phyloP scores from a whole-genome alignment of 2,329 filamentous ascomycete genomes.

The Colletotrichum sojae region DNA sequence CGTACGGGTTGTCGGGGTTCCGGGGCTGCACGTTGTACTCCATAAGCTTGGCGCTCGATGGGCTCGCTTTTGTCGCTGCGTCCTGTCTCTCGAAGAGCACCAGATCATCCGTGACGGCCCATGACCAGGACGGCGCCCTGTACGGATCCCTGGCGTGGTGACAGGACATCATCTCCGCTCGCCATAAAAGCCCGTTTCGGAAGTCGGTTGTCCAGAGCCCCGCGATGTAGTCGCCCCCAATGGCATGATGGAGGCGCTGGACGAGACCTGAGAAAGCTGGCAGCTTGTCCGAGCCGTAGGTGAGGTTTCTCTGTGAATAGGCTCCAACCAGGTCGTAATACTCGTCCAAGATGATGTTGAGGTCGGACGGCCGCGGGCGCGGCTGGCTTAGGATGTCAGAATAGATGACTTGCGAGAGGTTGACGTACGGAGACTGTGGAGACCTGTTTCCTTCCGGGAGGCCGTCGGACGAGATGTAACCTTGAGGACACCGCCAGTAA shows the following conservation, averaged over 20 bases:
- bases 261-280: slow-evolving; percentile 11
- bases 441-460: slow-evolving; percentile 5
- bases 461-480: slow-evolving; percentile 1
- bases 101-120: neutral
- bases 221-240: slow-evolving; percentile 1
- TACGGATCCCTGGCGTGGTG: neutral
- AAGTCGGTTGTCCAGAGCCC: slow-evolving; percentile 1
- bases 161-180: neutral
- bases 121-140: slow-evolving; percentile 6
- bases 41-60: neutral
- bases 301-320: neutral
- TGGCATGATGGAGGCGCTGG: neutral
- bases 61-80: neutral
- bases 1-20: neutral
- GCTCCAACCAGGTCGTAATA: neutral
- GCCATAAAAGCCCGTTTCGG: slow-evolving; percentile 3
- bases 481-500: slow-evolving; percentile 22
- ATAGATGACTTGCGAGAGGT: neutral
- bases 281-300: neutral
- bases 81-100: neutral
- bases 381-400: neutral
- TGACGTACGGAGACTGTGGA: slow-evolving; percentile 1
- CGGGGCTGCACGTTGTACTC: neutral
- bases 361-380: neutral
- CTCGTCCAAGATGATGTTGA: neutral